phyloP scores from a whole-genome alignment of 805 yeast genomes.

The Danielia oregonensis region DNA sequence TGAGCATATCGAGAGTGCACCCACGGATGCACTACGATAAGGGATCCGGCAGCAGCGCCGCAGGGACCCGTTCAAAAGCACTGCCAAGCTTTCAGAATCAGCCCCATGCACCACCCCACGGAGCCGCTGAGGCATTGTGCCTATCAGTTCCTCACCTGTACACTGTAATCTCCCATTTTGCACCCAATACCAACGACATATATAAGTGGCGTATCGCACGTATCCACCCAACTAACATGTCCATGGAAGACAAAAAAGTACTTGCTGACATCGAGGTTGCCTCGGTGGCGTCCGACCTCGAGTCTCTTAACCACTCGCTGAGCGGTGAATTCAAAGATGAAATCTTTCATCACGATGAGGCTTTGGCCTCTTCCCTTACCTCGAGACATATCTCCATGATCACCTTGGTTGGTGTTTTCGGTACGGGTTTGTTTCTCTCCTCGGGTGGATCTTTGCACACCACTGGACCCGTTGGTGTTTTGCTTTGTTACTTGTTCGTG shows the following conservation, averaged over 20 bases:
- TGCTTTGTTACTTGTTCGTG: conserved; percentile 17
- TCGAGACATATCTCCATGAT: conserved; percentile 3
- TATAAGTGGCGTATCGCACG: no score
- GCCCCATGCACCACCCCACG: no score
- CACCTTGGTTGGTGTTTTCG: conserved; percentile 26
- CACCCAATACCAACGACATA: no score
- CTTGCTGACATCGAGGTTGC: not conserved
- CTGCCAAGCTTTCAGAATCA: no score
- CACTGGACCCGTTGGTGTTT: conserved; percentile 40
- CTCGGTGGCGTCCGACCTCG: conserved; percentile 2
- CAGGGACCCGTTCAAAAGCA: no score
- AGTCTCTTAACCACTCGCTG: not conserved
- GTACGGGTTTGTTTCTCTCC: conserved; percentile 55
- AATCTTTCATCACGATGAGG: not conserved
- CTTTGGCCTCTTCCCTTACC: conserved; percentile 2
- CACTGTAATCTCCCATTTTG: no score
- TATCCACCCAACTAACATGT: not conserved
- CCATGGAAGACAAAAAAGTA: not conserved
- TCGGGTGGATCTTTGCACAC: conserved; percentile 46
- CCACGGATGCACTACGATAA: no score
- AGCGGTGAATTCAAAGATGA: no score
- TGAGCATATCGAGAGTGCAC: no score
- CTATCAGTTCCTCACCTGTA: no score
- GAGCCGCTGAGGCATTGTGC: no score
- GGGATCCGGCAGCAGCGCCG: no score